Evolutionary conservation across 2,329 filamentous ascomycete species (phyloP), one percentile per base, ranked within the genome.

Genomic region (Aspergillus costaricaensis): DNA sequence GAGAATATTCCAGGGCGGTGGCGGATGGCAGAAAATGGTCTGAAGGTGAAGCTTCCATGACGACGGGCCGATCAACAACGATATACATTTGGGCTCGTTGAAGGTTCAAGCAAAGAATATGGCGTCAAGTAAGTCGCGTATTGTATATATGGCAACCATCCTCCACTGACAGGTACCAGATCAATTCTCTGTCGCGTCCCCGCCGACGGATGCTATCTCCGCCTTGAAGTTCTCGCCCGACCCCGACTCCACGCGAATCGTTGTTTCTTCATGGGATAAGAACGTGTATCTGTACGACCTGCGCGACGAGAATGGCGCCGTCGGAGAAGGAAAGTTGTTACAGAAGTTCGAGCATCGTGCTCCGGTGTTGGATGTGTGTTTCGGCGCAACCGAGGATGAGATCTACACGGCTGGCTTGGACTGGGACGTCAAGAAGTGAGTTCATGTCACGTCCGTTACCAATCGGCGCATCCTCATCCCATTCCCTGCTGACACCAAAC

Each of bases 211-310:
- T 78, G 91, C 90, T 69, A 90, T 98, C 70, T 96, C 94, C 51
- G 84, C 92, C 23, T 82, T 98, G 71, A 87, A 87, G 72, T 99
- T 96, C 82, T 91, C 93, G 66, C 91, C 92, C 38, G 80, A 84
- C 65, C 90, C 92, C 23, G 79, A 83, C 62, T 87, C 88, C n/a
- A 84, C 88, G 57, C 89, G 88, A 68, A 84, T 99, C 39, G 86
- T 96, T n/a, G 93, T 94, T 68, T 90, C 93, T 10, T 96, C 92
- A 58, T 99, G 95, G 95, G 94, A 98, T 79, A 91, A 88, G 77
- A 87, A 91, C 74, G 87, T 96, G 58, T 96, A 97, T 77, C 83
- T 94, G 55, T 98, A 98, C 82, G 91, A 96, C 72, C 85, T 89
- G 61, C 79, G 81, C 17, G 77, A 78, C 49, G 80, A 81, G 63